Conservation (phyloP, 2,329 filamentous ascomycete genomes). For the Madurella mycetomatis region DNA sequence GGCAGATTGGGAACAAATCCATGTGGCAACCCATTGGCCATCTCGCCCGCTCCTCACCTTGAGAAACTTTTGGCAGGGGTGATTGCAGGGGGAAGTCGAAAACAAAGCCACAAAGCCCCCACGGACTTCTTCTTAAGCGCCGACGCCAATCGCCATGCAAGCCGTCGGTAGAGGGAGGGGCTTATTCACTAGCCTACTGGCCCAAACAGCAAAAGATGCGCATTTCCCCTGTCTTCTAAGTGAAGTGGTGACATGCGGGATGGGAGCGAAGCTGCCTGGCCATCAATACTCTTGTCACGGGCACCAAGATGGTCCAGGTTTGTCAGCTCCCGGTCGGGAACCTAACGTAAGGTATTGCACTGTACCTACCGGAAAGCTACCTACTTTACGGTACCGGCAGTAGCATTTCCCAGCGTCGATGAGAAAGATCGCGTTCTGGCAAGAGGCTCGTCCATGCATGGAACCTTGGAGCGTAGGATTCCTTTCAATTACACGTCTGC, state of each 20-base stretch:
- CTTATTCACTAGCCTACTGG: conserved; percentile 30
- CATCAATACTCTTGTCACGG: not conserved
- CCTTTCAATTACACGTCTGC: not conserved
- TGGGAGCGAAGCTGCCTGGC: conserved; percentile 1
- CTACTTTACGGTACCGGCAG: not conserved
- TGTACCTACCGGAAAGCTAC: too few relatives aligned
- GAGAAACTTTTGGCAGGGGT: conserved; percentile 13
- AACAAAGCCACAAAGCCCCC: conserved; percentile 33
- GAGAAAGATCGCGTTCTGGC: too few relatives aligned
- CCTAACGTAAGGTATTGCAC: too few relatives aligned
- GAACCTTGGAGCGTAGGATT: not conserved
- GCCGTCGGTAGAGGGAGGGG: conserved; percentile 32
- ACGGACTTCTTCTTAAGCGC: conserved; percentile 44
- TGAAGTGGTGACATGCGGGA: conserved; percentile 11
- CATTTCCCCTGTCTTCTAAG: conserved; percentile 24
- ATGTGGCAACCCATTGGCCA: conserved; percentile 16
- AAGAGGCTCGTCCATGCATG: too few relatives aligned
- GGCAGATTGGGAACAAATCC: conserved; percentile 23
- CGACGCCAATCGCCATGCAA: conserved; percentile 48
- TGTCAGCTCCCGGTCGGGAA: too few relatives aligned
- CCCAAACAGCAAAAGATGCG: conserved; percentile 31
- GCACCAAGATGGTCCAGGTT: too few relatives aligned
- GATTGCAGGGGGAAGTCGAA: conserved; percentile 22
- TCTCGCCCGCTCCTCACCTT: not conserved
- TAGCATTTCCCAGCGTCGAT: not conserved